Evolutionary conservation across 306 rosid species (phyloP), one percentile per base, ranked within the genome.

Genomic region (Vigna hirtella): DNA sequence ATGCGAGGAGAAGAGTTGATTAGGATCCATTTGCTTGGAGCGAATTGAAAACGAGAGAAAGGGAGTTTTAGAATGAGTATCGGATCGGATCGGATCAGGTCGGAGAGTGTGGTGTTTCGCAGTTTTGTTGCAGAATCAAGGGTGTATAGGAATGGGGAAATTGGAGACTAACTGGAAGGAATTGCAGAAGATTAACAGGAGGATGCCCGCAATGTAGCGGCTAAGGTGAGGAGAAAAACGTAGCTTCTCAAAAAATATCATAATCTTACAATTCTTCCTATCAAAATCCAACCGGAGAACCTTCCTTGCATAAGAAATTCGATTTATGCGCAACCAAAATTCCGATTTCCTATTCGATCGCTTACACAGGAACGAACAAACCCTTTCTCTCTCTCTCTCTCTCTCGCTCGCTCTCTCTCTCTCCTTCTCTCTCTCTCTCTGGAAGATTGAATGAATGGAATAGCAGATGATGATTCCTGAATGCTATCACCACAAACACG

Each of bases 131-230:
- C 6, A 3, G 22, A 2, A 49, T 70, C 49, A 80, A 52, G 77
- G 87, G 87, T 85, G 91, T 88, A 88, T 88, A 85, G 91, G 91
- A 70, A 24, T 78, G 9, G 86, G 84, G 74, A 88, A 85, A 85
- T 88, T 88, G 4, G 91, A 88, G 38, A 88, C 80, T 69, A 88
- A 79, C 40, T 85, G 91, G 26, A 80, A 80, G 3, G 91, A 88
- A 83, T 88, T 86, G 10, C 87, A 88, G 14, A 88, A 86, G 12
- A 85, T 88, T 28, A 88, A 62, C 18, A 88, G 74, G 52, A 88
- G 78, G 32, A 88, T 79, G 84, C 91, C 91, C 43, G 87, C 91
- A 85, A 81, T 81, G 83, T 85, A 88, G 89, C 87, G 91, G 91
- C 91, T 85, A 0, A 85, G 62, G 53, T 81, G 79, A 34, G 91